Evolutionary conservation across 306 rosid genomes (phyloP).

Genomic region (Lotus japonicus): DNA sequence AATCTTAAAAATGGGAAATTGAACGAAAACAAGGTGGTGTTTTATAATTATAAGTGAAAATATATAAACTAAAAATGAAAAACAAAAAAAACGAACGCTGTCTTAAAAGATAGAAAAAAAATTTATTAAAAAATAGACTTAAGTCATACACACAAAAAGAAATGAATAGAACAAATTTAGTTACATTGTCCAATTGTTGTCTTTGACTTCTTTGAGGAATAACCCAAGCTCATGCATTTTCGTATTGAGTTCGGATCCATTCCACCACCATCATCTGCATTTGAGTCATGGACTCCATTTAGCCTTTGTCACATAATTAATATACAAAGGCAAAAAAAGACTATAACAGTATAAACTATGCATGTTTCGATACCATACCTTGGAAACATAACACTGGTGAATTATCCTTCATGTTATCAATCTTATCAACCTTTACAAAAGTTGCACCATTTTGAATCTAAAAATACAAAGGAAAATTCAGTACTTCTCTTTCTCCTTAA

Average conservation of each 20-base stretch:
- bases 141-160: not conserved
- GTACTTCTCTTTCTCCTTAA: conserved; percentile 9
- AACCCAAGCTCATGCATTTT: conserved; percentile 96
- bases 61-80: not conserved
- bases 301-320: not conserved
- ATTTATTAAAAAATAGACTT: not conserved
- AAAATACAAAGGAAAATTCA: conserved; percentile 8
- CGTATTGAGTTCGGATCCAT: conserved; percentile 74
- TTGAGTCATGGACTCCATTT: conserved; percentile 8
- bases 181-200: conserved; percentile 94
- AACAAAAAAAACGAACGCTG: not conserved
- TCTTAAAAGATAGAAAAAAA: not conserved
- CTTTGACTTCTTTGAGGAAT: conserved; percentile 86
- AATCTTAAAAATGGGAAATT: not conserved
- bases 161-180: conserved; percentile 6
- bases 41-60: not conserved
- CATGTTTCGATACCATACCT: conserved; percentile 40
- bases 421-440: conserved; percentile 70
- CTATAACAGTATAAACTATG: not conserved
- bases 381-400: conserved; percentile 79
- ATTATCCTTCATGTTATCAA: conserved; percentile 65
- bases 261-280: conserved; percentile 94
- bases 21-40: not conserved
- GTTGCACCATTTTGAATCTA: conserved; percentile 90
- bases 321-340: conserved; percentile 14